A percentile compares a stretch with the other conserved stretches of the same genome.
Evolutionary conservation across 164 flowering plant genomes (phyloP).

Genomic region (Umbilicus rupestris): DNA sequence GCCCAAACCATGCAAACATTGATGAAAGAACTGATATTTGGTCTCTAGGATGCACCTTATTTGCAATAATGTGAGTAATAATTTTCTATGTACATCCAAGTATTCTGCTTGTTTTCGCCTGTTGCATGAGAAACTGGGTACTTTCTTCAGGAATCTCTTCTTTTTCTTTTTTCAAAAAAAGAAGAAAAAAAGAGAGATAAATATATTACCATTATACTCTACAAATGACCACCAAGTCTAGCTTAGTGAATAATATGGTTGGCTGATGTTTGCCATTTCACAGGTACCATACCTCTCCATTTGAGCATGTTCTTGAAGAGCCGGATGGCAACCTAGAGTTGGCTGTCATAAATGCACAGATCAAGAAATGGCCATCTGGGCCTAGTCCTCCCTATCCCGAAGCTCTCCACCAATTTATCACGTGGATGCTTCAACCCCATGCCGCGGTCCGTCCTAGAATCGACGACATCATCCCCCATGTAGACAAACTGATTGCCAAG

Average conservation of each 20-base stretch:
- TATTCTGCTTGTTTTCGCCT: not conserved
- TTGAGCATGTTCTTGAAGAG: conserved; percentile 85
- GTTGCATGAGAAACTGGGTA: not conserved
- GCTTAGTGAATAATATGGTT: not conserved
- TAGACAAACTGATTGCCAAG: conserved; percentile 74
- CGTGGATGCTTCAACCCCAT: conserved; percentile 97
- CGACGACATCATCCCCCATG: conserved; percentile 76
- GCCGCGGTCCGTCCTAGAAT: conserved; percentile 70
- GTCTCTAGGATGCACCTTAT: conserved; percentile 94
- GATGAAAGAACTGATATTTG: conserved; percentile 97
- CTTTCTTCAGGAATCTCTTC: not conserved
- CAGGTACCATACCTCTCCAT: conserved; percentile 92
- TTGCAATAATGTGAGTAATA: conserved; percentile 80
- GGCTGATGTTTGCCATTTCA: not conserved
- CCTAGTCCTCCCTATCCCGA: conserved; percentile 87
- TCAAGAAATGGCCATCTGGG: conserved; percentile 76
- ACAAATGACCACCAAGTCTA: conserved; percentile 22
- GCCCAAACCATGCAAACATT: conserved; percentile 81
- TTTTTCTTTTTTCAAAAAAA: too few species aligned
- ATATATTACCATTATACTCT: too few species aligned
- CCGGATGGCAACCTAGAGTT: conserved; percentile 82
- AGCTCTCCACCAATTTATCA: conserved; percentile 75
- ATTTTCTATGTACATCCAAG: conserved; percentile 69
- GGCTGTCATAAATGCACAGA: conserved; percentile 77
- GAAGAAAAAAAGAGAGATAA: too few species aligned